phyloP scores from a whole-genome alignment of 805 yeast species.

The Isabelozyma heimii region DNA sequence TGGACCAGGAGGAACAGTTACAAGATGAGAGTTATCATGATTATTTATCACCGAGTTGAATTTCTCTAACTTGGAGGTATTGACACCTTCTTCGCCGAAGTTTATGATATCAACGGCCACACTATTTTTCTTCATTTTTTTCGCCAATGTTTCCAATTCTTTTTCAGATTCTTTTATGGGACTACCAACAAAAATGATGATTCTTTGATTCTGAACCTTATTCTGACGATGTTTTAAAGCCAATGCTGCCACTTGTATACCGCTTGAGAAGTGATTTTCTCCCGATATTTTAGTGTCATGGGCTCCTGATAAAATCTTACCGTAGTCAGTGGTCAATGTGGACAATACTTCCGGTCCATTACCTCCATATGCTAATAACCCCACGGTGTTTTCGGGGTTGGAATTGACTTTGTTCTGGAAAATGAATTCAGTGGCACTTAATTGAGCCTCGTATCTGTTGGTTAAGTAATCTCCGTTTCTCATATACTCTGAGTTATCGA shows the following conservation, averaged over 20 bases:
- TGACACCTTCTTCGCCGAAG: slow-evolving; percentile 83
- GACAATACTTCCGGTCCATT: slow-evolving; percentile 80
- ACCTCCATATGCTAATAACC: slow-evolving; percentile 86
- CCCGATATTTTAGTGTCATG: slow-evolving; percentile 79
- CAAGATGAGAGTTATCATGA: slow-evolving; percentile 76
- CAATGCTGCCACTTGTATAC: slow-evolving; percentile 85
- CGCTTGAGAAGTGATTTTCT: slow-evolving; percentile 64
- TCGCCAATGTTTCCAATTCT: slow-evolving; percentile 80
- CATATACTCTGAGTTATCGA: slow-evolving; percentile 95
- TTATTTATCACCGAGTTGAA: slow-evolving; percentile 72
- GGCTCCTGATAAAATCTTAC: slow-evolving; percentile 78
- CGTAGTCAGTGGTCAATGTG: slow-evolving; percentile 83
- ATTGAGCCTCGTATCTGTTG: slow-evolving; percentile 87
- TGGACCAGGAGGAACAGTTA: slow-evolving; percentile 87
- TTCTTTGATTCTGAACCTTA: slow-evolving; percentile 86
- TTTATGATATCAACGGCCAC: slow-evolving; percentile 86
- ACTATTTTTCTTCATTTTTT: slow-evolving; percentile 89
- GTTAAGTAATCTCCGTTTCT: slow-evolving; percentile 93
- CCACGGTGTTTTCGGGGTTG: slow-evolving; percentile 94
- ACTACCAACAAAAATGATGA: slow-evolving; percentile 84
- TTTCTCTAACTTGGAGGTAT: slow-evolving; percentile 75
- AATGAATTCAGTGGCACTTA: slow-evolving; percentile 82
- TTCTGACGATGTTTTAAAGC: slow-evolving; percentile 96
- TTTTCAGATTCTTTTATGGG: slow-evolving; percentile 70
- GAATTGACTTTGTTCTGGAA: slow-evolving; percentile 82